phyloP scores from a whole-genome alignment of 139 green algal species.

The Tetratostichococcus sp. region DNA sequence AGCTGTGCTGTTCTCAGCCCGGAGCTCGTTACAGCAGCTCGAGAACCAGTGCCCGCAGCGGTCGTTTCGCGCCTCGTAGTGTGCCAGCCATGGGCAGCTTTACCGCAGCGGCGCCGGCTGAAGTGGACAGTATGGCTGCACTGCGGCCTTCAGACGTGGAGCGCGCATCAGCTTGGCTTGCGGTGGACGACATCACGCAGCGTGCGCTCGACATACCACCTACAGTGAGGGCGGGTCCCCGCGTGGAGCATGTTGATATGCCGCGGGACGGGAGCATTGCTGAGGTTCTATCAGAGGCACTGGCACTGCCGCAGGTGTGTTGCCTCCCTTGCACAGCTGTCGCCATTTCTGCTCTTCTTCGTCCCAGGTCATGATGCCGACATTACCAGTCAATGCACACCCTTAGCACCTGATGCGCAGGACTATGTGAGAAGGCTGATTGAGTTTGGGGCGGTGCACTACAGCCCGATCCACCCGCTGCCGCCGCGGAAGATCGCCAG shows the following conservation, averaged over 20 bases:
- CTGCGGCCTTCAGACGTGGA: no score
- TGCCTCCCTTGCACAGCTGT: not conserved
- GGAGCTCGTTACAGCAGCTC: no score
- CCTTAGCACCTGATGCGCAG: constrained; percentile 5
- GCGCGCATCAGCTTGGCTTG: no score
- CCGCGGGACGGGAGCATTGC: not conserved
- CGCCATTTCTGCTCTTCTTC: not conserved
- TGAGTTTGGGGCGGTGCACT: constrained; percentile 70
- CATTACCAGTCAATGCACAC: not conserved
- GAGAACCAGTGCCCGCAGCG: no score
- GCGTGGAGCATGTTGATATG: constrained; percentile 23
- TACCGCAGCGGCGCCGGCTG: no score
- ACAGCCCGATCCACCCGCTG: constrained; percentile 48
- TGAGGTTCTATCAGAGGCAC: not conserved
- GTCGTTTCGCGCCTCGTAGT: no score
- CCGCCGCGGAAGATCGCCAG: not conserved
- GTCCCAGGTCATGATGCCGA: not conserved
- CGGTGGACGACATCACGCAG: no score
- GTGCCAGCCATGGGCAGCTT: no score
- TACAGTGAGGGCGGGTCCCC: not conserved
- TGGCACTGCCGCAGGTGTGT: constrained; percentile 6
- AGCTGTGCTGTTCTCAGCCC: no score
- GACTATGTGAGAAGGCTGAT: constrained; percentile 43
- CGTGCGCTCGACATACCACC: not conserved
- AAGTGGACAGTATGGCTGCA: no score